Evolutionary conservation across 164 flowering plant species (phyloP).

Genomic region (Liquidambar formosana): DNA sequence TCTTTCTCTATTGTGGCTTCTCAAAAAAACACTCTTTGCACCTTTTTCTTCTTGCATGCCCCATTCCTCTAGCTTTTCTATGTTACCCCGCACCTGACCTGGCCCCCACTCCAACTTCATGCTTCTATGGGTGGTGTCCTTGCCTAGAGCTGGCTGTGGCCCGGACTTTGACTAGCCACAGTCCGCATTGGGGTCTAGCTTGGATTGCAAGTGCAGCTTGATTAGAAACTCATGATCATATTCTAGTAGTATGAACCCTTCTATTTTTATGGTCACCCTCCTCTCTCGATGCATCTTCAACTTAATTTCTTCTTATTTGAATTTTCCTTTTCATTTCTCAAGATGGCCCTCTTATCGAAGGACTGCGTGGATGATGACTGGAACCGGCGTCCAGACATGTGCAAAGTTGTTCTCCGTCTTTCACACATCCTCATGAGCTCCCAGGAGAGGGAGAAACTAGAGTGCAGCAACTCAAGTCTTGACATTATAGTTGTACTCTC

Average conservation of each 20-base stretch:
- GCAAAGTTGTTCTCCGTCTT: constrained; percentile 23
- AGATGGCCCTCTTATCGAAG: constrained; percentile 36
- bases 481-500: too few relatives aligned
- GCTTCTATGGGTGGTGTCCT: too few relatives aligned
- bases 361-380: constrained; percentile 37
- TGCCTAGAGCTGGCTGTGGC: not conserved
- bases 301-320: not conserved
- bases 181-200: not conserved
- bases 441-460: constrained; percentile 23
- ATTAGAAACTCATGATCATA: not conserved
- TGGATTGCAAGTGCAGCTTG: not conserved
- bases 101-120: too few relatives aligned
- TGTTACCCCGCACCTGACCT: too few relatives aligned
- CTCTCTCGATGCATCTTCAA: not conserved
- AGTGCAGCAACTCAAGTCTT: not conserved
- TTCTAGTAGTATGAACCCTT: not conserved
- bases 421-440: constrained; percentile 22
- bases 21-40: too few relatives aligned
- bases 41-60: too few relatives aligned
- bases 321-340: not conserved
- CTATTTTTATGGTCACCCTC: not conserved
- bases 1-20: too few relatives aligned
- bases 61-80: too few relatives aligned
- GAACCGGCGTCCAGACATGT: constrained; percentile 34
- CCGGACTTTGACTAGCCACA: not conserved